Base-by-base conservation (phyloP, 495 filamentous ascomycete genomes). In the Venustampulla echinocandica region DNA sequence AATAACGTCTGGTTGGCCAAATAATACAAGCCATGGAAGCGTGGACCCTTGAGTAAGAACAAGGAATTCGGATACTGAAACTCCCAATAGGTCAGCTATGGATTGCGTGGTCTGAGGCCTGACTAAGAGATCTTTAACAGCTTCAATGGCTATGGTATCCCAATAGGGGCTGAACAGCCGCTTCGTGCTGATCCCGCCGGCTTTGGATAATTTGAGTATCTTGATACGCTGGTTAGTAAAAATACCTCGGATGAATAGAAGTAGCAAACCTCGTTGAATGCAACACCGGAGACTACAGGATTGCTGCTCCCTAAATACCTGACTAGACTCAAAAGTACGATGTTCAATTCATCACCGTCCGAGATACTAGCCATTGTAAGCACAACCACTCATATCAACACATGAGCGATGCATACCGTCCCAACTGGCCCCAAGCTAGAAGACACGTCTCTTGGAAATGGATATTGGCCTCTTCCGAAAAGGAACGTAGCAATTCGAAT, bases 261-360 rank as follows among this genome's bases (percentile, higher is more conserved):
- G 14, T 23, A 11, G 58, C 84, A 20, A 17, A 55, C 82, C 68
- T 93, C 87, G 53, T 83, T 84, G 61, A 85, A 90, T 9, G 90
- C 85, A 30, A 84, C 69, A 2, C 79, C 84, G 51, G 79, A 85
- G 3, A 95, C 68, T 4, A 94, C 75, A 14, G 79, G 74, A 61
- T 92, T 93, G 20, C 81, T 68, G 58, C 94, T 79, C 10, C 89
- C 90, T 1, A 97, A 70, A 58, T 90, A 96, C 27, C 93, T 83
- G 19, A 95, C 68, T 3, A 98, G 71, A 44, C 80, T 81, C 36
- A 93, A 67, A 24, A 98, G 71, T 27, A 87, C 84, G 40, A 96
- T 75, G 54, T 90, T 89, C 35, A 92, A 76, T 59, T 93, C 84
- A 33, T 89, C 80, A 51, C 88, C 85, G 19, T 69, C 68, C 21